These are phyloP conservation scores for Coemansia guatemalensis DNA, from an alignment of 192 early-diverging fungal genomes.

Conservation along the genomic window DNA sequence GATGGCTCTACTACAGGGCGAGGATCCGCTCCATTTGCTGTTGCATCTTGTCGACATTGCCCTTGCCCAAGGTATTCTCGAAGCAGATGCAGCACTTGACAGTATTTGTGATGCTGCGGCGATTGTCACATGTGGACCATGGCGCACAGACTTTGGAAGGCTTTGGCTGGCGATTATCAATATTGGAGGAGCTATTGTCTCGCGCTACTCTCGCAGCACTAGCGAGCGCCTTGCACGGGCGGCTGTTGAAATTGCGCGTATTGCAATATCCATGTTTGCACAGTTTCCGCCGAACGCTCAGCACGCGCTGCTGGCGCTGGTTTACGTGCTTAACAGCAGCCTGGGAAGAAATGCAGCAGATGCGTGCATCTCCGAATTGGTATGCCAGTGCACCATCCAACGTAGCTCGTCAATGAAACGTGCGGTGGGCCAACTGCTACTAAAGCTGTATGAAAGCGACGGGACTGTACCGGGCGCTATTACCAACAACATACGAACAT, in stretches of 20 bases:
- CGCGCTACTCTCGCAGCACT: neutral
- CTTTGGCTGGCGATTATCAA: constrained; percentile 28
- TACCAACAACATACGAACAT: constrained; percentile 3
- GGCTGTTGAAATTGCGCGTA: constrained; percentile 1
- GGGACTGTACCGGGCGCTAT: neutral
- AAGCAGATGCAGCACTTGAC: neutral
- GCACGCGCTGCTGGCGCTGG: constrained; percentile 12
- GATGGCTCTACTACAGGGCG: constrained; percentile 7
- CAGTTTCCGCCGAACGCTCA: constrained; percentile 3
- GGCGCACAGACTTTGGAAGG: neutral
- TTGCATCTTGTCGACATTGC: constrained; percentile 28
- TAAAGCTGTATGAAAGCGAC: constrained; percentile 9
- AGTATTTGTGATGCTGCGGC: constrained; percentile 9
- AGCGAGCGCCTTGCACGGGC: neutral
- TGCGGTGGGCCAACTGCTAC: constrained; percentile 13
- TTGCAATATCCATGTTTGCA: constrained; percentile 7
- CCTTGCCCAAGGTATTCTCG: constrained; percentile 7
- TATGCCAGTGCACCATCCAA: constrained; percentile 3
- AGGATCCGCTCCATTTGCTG: constrained; percentile 18
- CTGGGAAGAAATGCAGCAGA: neutral
- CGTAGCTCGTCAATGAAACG: constrained; percentile 10
- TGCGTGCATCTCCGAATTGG: constrained; percentile 3
- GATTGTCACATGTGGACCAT: neutral
- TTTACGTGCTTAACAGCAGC: constrained; percentile 12
- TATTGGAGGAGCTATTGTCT: constrained; percentile 8